A percentile compares a stretch with the other conserved stretches of the same genome.
Conservation (phyloP, 208 protist species). For the Trypanosoma brucei region DNA sequence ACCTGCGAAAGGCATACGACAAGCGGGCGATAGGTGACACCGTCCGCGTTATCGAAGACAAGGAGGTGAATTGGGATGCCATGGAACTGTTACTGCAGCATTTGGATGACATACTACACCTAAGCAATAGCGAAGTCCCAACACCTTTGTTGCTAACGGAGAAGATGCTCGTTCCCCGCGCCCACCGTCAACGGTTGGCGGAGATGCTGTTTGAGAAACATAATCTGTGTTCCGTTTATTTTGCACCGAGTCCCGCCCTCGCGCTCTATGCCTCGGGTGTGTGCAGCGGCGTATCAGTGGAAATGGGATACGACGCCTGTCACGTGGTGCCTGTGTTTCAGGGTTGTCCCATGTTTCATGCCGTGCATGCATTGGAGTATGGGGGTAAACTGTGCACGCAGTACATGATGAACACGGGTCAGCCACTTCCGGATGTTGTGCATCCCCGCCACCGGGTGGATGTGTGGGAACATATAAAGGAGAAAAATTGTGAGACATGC, state of each 20-base stretch:
- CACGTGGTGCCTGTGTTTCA: conserved; percentile 98
- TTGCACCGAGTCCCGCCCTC: conserved; percentile 78
- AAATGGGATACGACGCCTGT: conserved; percentile 96
- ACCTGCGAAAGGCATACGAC: conserved; percentile 49
- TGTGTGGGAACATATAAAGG: conserved; percentile 86
- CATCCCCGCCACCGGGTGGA: conserved; percentile 35
- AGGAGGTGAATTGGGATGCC: conserved; percentile 83
- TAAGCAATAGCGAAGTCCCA: conserved; percentile 48
- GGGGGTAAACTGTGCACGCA: conserved; percentile 75
- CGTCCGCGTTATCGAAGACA: conserved; percentile 47
- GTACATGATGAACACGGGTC: conserved; percentile 27
- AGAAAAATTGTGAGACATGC: conserved; percentile 54
- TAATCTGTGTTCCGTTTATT: conserved; percentile 48
- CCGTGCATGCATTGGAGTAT: conserved; percentile 76
- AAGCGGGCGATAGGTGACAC: conserved; percentile 22
- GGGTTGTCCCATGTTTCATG: conserved; percentile 91
- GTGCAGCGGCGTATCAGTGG: conserved; percentile 87
- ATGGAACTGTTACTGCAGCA: conserved; percentile 77
- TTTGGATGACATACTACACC: conserved; percentile 62
- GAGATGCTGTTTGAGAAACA: conserved; percentile 90
- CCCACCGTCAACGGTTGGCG: conserved; percentile 79
- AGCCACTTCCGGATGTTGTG: conserved; percentile 35
- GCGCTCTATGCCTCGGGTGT: conserved; percentile 85
- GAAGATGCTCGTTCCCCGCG: conserved; percentile 74
- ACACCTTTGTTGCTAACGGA: conserved; percentile 87